Evolutionary conservation across 345 rosid genomes (phyloP), one percentile per base, ranked within the genome.

Genomic region (Balakata baccata): DNA sequence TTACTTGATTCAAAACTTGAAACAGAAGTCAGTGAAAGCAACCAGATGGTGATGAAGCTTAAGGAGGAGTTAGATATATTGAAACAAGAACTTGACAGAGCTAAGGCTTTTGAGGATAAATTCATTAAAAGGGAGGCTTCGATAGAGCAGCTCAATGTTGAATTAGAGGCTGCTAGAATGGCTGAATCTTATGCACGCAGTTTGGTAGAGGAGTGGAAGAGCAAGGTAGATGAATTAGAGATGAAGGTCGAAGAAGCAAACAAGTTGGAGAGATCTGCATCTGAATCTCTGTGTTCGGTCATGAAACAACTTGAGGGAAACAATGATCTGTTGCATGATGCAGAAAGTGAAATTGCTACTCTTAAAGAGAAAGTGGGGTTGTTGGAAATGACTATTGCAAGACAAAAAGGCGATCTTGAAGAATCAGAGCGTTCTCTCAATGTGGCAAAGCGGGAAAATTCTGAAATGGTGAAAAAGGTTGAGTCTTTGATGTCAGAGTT

Each of bases 131-230:
- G 76, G 82, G 90, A 90, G 78, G 81, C 84, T 75, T 66, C 73
- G 65, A 75, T 91, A 25, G 87, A 92, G 73, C 93, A 92, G 85
- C 97, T 95, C 75, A 87, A 85, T 13, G 85, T 84, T 63, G 98
- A 92, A 45, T 74, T 95, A 41, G 94, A 91, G 84, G 98, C 94
- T 65, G 92, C 92, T 1, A 91, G 84, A 86, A 83, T 85, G 90
- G 97, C 94, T 7, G 97, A 95, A 70, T 91, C 96, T 70, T 83
- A 81, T 86, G 97, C 99, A 5, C 83, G 73, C n/a, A 91, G 74
- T 81, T 83, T 85, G 41, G 84, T 83, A 12, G 93, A 87, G 75
- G 99, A 95, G 77, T 92, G 88, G 92, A 88, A 88, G 74, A 64
- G 63, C 71, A 87, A 72, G 86, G 88, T 83, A 47, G 88, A 83